Evolutionary conservation across 2,329 filamentous ascomycete genomes (phyloP).

Genomic region (Drechslerella dactyloides): DNA sequence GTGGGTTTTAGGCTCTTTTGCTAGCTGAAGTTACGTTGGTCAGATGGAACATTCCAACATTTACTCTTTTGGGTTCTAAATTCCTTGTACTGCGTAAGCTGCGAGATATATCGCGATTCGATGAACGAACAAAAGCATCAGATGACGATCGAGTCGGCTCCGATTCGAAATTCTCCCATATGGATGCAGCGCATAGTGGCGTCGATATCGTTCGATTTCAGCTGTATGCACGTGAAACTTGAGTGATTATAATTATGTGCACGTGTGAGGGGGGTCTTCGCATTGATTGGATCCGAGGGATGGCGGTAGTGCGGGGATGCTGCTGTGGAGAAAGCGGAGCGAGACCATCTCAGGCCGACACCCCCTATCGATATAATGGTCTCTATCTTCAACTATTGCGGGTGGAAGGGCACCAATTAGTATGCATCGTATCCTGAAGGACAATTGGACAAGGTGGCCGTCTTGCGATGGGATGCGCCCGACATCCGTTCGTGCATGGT

Average conservation of each 20-base stretch:
- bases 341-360: neutral
- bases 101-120: too few species aligned
- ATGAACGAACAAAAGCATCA: conserved; percentile 17
- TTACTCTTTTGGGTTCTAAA: neutral
- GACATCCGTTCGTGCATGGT: neutral
- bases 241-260: conserved; percentile 7
- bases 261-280: conserved; percentile 40
- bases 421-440: neutral
- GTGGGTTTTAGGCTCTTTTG: neutral
- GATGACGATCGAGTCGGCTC: too few species aligned
- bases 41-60: neutral
- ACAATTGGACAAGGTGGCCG: neutral
- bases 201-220: too few species aligned
- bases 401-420: neutral
- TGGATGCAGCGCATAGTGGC: neutral
- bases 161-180: conserved; percentile 33
- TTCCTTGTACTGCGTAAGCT: neutral
- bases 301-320: conserved; percentile 37
- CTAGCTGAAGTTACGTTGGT: neutral
- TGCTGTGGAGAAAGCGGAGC: neutral
- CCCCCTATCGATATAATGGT: conserved; percentile 10
- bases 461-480: neutral
- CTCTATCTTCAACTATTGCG: too few species aligned
- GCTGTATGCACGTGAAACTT: neutral
- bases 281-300: conserved; percentile 48